phyloP scores from a whole-genome alignment of 176 grass and related monocot species.

The Alopecurus myosuroides region DNA sequence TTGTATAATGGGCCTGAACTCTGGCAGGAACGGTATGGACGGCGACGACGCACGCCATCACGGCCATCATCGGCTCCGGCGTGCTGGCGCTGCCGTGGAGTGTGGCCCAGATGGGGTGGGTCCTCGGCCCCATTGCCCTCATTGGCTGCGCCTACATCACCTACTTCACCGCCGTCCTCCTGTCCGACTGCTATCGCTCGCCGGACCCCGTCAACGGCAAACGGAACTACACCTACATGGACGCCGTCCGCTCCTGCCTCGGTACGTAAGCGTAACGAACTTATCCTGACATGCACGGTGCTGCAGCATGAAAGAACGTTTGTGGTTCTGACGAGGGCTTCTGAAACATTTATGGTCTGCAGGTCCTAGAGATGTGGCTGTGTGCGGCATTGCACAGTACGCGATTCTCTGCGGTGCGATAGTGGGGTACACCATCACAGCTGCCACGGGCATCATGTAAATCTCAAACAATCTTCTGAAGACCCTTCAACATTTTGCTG shows the following conservation, averaged over 20 bases:
- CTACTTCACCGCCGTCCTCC: conserved; percentile 77
- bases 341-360: background rate
- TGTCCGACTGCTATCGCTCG: conserved; percentile 82
- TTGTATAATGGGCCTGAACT: background rate
- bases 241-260: conserved; percentile 80
- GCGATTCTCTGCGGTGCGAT: conserved; percentile 73
- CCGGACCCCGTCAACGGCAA: conserved; percentile 87
- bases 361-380: conserved; percentile 61
- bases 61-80: conserved; percentile 87
- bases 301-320: background rate
- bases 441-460: conserved; percentile 91
- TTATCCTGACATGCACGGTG: background rate
- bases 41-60: conserved; percentile 82
- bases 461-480: background rate
- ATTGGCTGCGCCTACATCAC: conserved; percentile 82
- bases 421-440: conserved; percentile 90
- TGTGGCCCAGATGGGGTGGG: conserved; percentile 93
- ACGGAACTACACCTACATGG: conserved; percentile 92
- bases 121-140: conserved; percentile 78
- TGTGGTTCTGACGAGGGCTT: background rate
- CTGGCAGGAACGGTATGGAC: conserved; percentile 84
- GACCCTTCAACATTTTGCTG: background rate
- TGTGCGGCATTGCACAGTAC: conserved; percentile 70
- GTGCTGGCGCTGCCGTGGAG: conserved; percentile 96
- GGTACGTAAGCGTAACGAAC: conserved; percentile 54